These are phyloP conservation scores for Blumeria graminis DNA, from an alignment of 2,329 filamentous ascomycete genomes.

Conservation along the genomic window DNA sequence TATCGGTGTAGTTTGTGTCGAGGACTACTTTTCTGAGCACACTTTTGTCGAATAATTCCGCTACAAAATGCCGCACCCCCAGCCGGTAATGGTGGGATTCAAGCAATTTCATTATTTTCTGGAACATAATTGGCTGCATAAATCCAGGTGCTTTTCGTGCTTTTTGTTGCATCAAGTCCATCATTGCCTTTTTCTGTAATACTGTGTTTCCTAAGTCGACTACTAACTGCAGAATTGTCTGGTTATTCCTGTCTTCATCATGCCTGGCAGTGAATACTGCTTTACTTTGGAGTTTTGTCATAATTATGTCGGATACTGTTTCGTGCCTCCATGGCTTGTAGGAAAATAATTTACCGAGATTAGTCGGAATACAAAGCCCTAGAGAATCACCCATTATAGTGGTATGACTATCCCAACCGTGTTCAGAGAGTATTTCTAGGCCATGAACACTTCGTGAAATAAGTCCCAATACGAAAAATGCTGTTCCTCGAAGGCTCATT, in stretches of 20 bases:
- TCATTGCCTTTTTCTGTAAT: conserved; percentile 64
- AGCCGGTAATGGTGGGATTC: conserved; percentile 79
- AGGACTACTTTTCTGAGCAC: conserved; percentile 70
- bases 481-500: conserved; percentile 81
- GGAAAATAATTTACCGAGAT: conserved; percentile 58
- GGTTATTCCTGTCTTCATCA: conserved; percentile 35
- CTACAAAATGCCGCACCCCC: conserved; percentile 65
- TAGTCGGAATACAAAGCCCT: conserved; percentile 64
- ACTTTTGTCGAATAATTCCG: conserved; percentile 82
- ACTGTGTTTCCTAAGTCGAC: conserved; percentile 85
- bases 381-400: conserved; percentile 61
- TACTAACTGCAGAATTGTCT: conserved; percentile 61
- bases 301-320: conserved; percentile 12
- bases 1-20: conserved; percentile 16
- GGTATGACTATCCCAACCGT: conserved; percentile 82
- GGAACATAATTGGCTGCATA: conserved; percentile 52
- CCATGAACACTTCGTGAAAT: conserved; percentile 84
- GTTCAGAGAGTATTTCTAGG: conserved; percentile 68
- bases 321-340: conserved; percentile 31
- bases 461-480: conserved; percentile 83
- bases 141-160: conserved; percentile 53
- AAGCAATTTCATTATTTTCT: conserved; percentile 60
- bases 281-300: conserved; percentile 22
- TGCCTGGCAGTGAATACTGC: conserved; percentile 23
- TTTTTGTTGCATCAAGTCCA: conserved; percentile 60